Conservation (phyloP, 1,139 yeast genomes). For the Casaregolazyma suthepensis region DNA sequence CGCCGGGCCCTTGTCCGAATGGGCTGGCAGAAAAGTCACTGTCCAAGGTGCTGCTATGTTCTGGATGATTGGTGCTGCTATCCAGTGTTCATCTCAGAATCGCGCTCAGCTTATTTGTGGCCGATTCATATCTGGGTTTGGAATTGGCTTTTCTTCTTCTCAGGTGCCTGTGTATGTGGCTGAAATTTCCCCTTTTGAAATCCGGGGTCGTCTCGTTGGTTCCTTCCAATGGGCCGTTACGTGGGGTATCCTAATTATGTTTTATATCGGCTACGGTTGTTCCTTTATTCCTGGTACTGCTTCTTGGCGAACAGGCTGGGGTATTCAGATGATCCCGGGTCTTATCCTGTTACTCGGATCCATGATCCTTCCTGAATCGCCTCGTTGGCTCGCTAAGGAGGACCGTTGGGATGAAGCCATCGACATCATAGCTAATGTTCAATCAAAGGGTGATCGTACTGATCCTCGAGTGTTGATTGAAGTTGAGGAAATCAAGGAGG, state of each 20-base stretch:
- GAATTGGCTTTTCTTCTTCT: constrained; percentile 67
- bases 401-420: constrained; percentile 63
- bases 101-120: constrained; percentile 69
- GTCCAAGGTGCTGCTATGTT: constrained; percentile 70
- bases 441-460: constrained; percentile 49
- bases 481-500: constrained; percentile 52
- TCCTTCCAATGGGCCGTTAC: constrained; percentile 64
- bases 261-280: constrained; percentile 58
- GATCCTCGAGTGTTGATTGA: constrained; percentile 53
- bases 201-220: constrained; percentile 64
- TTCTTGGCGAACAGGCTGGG: constrained; percentile 67
- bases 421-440: constrained; percentile 43
- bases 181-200: constrained; percentile 61
- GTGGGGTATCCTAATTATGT: constrained; percentile 55
- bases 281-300: constrained; percentile 45
- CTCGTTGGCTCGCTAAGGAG: constrained; percentile 63
- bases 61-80: constrained; percentile 74
- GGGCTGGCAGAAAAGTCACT: constrained; percentile 68
- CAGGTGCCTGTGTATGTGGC: constrained; percentile 68
- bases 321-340: constrained; percentile 60
- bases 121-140: constrained; percentile 59
- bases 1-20: constrained; percentile 50
- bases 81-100: constrained; percentile 65
- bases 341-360: constrained; percentile 42
- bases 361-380: constrained; percentile 62